These are phyloP conservation scores for Lyophyllum semitale DNA, from an alignment of 768 basidiomycete genomes.

Conservation along the genomic window DNA sequence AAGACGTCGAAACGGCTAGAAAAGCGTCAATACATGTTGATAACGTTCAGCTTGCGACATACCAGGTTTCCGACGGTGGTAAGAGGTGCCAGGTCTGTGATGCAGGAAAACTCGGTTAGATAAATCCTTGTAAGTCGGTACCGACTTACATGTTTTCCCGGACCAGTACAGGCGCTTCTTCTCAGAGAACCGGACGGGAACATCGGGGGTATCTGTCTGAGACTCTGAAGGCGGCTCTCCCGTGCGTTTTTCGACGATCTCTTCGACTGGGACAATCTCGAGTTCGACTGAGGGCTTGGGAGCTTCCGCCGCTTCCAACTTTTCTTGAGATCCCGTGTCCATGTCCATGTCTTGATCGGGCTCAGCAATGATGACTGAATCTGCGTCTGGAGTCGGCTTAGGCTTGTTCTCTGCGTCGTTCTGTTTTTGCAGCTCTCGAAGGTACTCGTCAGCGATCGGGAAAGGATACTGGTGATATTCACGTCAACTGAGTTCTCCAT, in stretches of 20 bases:
- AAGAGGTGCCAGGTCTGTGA: constrained; percentile 57
- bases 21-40: background rate
- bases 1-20: constrained; percentile 87
- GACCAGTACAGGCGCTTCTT: constrained; percentile 87
- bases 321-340: background rate
- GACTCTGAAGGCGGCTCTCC: constrained; percentile 29
- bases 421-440: constrained; percentile 47
- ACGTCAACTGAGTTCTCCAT: background rate
- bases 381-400: constrained; percentile 20
- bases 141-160: constrained; percentile 76
- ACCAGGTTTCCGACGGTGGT: constrained; percentile 97
- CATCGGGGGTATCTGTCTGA: constrained; percentile 65
- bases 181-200: constrained; percentile 70
- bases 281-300: background rate
- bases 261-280: too few relatives aligned
- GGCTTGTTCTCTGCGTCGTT: constrained; percentile 29
- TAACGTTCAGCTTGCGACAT: constrained; percentile 17
- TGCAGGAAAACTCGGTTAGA: background rate
- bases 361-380: constrained; percentile 35
- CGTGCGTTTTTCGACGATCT: constrained; percentile 34
- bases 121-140: background rate
- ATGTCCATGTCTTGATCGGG: constrained; percentile 41
- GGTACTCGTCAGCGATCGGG: constrained; percentile 65
- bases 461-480: constrained; percentile 53
- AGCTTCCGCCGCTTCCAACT: background rate